Evolutionary conservation across 164 flowering plant genomes (phyloP), one percentile per base, ranked within the genome.

Genomic region (Umbellularia californica): DNA sequence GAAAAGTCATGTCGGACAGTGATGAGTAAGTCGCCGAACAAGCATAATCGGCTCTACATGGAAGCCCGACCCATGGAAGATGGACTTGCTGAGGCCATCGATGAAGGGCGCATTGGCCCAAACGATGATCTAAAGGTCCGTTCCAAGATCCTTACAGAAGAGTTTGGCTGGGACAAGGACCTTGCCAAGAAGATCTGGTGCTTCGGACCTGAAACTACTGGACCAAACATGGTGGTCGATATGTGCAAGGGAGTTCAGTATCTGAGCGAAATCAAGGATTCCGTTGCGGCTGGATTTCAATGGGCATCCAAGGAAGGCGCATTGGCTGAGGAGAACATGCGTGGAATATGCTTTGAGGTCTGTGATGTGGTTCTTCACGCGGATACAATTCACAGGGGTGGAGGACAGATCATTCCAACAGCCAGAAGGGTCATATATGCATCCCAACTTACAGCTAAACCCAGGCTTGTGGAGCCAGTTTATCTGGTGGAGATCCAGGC

Each of bases 281-380:
- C 78, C 25, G 84, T 82, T 10, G 82, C 73, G 3, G 82, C 80
- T 70, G 82, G 82, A 3, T 82, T 82, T 65, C 80, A 79, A 68
- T 77, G 80, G 82, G 84, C 84, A 22, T 82, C 84, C 2, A 82
- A 82, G 51, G 80, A 82, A 75, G 84, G 84, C 63, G 84, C 82
- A 1, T 66, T 81, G 58, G 81, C 80, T 5, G 83, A 80, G 70
- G 85, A 83, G 47, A 83, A 83, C 75, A 83, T 83, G 85, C 71
- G 83, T 41, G 85, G 68, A 2, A 83, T 83, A 28, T 83, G 85
- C 73, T 83, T 80, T 72, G 85, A 83, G 65, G 83, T 80, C 0
- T 80, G 83, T 65, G 85, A 83, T 62, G 85, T 83, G 63, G 83
- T 80, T 52, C 83, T 83, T 2, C 85, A 80, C 41, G 78, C 83